Base-by-base conservation (phyloP, 306 rosid species). In the Carpinus fangiana region DNA sequence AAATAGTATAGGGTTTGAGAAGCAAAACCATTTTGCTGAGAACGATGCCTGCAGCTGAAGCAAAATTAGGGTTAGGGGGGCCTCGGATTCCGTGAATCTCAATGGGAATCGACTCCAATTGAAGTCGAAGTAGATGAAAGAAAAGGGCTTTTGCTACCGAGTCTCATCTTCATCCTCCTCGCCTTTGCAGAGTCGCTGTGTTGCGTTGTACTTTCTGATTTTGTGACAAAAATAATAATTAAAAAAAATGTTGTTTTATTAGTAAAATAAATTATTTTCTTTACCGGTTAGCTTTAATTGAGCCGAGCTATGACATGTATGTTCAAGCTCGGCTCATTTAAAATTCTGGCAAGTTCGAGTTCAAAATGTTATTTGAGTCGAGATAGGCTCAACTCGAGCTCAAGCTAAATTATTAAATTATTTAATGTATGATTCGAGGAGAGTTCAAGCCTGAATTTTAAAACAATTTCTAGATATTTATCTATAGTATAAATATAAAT, bases 21-120 rank as follows among this genome's bases (percentile, higher is more conserved):
- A 67, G 72, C 51, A 18, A 67, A 67, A 67, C 72, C 72, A 67
- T 67, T 67, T 67, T 31, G 28, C 51, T 36, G 51, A 65, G 23
- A 67, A 41, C 21, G 28, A 41, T 1, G 41, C 3, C 51, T 18
- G 72, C 28, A 14, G 28, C 48, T 67, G 50, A 41, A 38, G 51
- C 26, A 12, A n/a, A 67, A 67, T 41, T 9, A 41, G 51, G 51
- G 31, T 41, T 41, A 38, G 8, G 52, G 26, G 51, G 51, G 52
- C 8, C 48, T 3, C 18, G 14, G 28, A 38, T 43, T 67, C 17
- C 12, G 52, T 41, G 51, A n/a, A 67, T 67, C 51, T 67, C 72
- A 67, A 41, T 41, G 28, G 14, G 72, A 67, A 67, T 41, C 14
- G 13, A 38, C n/a, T 38, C 72, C 18, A 4, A n/a, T 38, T 41